Percentiles rank a stretch among this genome's conserved stretches.
Evolutionary conservation across 768 basidiomycete species (phyloP).

Genomic region (Russula compacta): DNA sequence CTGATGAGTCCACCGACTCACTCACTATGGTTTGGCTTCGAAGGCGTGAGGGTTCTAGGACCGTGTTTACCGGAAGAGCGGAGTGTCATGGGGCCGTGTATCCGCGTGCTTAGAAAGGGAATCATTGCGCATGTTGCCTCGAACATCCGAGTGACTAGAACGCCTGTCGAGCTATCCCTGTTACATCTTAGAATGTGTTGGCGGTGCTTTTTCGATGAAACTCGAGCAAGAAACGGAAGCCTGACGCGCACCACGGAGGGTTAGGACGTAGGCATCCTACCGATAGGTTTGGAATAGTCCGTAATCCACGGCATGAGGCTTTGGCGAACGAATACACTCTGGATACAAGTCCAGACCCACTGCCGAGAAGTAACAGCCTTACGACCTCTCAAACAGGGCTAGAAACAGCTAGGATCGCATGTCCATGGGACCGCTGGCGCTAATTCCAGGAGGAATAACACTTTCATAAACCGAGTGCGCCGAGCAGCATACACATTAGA

Average conservation of each 20-base stretch:
- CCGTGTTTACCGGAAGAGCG: background rate
- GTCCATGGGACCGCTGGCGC: background rate
- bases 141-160: background rate
- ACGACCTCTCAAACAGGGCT: background rate
- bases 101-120: background rate
- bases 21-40: background rate
- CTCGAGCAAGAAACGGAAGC: background rate
- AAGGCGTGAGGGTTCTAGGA: background rate
- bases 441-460: background rate
- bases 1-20: background rate
- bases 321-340: background rate
- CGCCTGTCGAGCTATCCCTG: background rate
- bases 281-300: conserved; percentile 1
- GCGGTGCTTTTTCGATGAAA: background rate
- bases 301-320: background rate
- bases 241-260: background rate
- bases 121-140: too few relatives aligned
- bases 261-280: background rate
- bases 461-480: background rate
- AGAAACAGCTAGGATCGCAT: background rate
- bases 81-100: background rate
- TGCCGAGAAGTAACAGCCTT: background rate
- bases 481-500: background rate
- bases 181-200: background rate
- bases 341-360: background rate